Evolutionary conservation across 177 flowering plant genomes (phyloP).

Genomic region (Vitis hybrid): DNA sequence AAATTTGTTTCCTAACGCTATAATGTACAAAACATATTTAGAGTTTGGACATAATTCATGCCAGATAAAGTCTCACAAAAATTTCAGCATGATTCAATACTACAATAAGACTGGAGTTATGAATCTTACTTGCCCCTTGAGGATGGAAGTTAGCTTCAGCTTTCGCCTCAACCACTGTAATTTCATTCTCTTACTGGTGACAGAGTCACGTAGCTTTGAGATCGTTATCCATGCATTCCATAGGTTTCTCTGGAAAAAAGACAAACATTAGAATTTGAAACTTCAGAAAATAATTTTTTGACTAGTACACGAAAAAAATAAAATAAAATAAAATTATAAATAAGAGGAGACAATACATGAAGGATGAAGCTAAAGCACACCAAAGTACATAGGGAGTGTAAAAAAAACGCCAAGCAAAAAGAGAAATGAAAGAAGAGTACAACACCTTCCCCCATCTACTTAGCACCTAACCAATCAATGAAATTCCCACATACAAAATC

Average conservation of each 20-base stretch:
- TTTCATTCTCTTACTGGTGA: conserved; percentile 71
- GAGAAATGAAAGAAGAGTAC: no score
- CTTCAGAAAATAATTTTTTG: no score
- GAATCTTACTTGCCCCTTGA: conserved; percentile 73
- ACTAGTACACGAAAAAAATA: no score
- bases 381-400: no score
- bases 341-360: no score
- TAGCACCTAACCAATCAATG: no score
- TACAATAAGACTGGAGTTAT: neutral
- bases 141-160: conserved; percentile 72
- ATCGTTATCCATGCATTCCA: conserved; percentile 86
- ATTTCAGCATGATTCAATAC: neutral
- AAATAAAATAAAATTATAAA: no score
- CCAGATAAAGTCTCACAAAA: neutral
- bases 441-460: no score
- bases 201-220: conserved; percentile 79
- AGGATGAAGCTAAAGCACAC: no score
- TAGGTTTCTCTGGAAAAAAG: conserved; percentile 59
- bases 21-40: neutral
- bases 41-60: neutral
- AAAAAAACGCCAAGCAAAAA: no score
- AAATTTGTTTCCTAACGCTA: no score
- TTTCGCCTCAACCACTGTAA: conserved; percentile 70
- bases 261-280: neutral
- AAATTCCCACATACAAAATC: no score